These are phyloP conservation scores for Hamamelis virginiana DNA, from an alignment of 164 flowering plant species.

Conservation along the genomic window DNA sequence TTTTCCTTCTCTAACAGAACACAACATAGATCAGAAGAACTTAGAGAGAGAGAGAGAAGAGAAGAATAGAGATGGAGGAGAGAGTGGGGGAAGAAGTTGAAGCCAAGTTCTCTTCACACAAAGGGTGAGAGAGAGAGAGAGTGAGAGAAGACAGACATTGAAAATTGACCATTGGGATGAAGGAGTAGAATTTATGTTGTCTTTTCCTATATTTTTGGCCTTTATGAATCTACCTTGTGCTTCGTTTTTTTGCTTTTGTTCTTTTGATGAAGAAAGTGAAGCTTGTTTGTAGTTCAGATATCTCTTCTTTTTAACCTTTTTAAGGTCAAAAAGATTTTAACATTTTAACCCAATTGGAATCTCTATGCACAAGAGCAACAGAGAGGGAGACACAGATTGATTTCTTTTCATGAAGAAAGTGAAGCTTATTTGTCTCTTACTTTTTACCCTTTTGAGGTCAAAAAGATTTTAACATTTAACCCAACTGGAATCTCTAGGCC, in stretches of 20 bases:
- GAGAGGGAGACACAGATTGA: too few species aligned
- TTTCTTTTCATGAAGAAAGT: not conserved
- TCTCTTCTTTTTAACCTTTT: not conserved
- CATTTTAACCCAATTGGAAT: constrained; percentile 12
- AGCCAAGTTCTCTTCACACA: not conserved
- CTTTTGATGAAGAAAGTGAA: not conserved
- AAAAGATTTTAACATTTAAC: not conserved
- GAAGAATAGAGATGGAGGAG: not conserved
- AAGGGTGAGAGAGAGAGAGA: not conserved
- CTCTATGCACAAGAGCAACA: not conserved
- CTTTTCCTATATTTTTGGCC: not conserved
- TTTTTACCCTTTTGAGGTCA: not conserved
- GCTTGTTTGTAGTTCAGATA: constrained; percentile 1
- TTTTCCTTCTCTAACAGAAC: constrained; percentile 8
- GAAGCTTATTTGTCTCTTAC: not conserved
- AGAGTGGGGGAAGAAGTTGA: not conserved
- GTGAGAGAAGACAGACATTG: not conserved
- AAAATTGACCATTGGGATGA: not conserved
- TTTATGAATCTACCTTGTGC: not conserved
- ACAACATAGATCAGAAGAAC: not conserved
- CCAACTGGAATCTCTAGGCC: not conserved
- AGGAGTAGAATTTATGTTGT: not conserved
- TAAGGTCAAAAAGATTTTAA: not conserved
- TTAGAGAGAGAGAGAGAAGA: not conserved
- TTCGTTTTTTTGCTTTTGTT: constrained; percentile 9